Evolutionary conservation across 495 filamentous ascomycete species (phyloP), one percentile per base, ranked within the genome.

Genomic region (Cairneyella variabilis): DNA sequence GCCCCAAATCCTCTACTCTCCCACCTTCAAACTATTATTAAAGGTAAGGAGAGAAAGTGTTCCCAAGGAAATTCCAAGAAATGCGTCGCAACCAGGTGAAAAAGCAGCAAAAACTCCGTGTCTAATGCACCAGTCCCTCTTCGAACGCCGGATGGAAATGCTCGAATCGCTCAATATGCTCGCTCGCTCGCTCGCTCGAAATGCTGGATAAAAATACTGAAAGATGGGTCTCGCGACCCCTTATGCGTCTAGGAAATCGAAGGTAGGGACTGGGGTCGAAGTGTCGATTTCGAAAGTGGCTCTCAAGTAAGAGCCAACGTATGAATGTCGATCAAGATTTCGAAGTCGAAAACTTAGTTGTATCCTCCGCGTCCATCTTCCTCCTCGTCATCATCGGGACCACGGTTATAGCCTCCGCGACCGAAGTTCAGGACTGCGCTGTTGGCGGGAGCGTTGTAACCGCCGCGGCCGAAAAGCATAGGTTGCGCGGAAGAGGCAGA

Each of bases 331-430:
- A 45, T 12, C 8, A 32, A 27, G 25, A 32, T 6, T 32, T 6
- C 16, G 16, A 11, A 17, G 12, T 7, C 26, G 16, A n/a, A n/a
- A 23, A 50, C 70, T 70, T 66, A 74, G 68, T 75, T 79, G 66
- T 76, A 79, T 23, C 75, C 71, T 44, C 67, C 66, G 27, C 66
- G 57, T 58, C 59, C 62, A 20, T 66, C 64, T 18, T 68, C 64
- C 27, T 62, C 63, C 20, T 67, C 64, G 49, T 62, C 65, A 10
- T 61, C 58, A 22, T 53, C 61, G 9, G 5, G 17, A 6, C 38
- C 41, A 17, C 27, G 23, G 37, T 55, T 56, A 39, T 56, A 71
- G 64, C 59, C 60, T 53, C 54, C 55, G 51, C 54, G 58, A 53
- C 64, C 64, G 56, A 60, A 49, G 45, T 60, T 38, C 28, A 53